A percentile compares a stretch with the other conserved stretches of the same genome.
Conservation (phyloP, 2,329 filamentous ascomycete genomes). For the Rhinocladiella similis region DNA sequence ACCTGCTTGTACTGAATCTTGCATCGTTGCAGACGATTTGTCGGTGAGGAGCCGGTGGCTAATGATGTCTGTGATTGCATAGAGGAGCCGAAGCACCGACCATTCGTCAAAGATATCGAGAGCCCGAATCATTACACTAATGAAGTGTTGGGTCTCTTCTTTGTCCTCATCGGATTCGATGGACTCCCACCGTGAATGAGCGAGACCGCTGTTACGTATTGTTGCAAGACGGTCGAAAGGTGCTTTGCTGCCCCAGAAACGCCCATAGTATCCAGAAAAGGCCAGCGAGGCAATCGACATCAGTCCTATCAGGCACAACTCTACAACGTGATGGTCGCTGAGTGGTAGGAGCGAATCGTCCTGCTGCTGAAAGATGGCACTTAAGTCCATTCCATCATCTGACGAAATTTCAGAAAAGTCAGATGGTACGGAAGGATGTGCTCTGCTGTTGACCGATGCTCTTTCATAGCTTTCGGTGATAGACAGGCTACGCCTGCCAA, state of each 20-base stretch:
- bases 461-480: constrained; percentile 6
- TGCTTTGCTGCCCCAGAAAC: constrained; percentile 6
- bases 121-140: constrained; percentile 12
- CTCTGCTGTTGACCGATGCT: neutral
- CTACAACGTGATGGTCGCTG: constrained; percentile 15
- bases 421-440: too few relatives aligned
- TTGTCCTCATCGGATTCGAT: neutral
- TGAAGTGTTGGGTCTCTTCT: neutral
- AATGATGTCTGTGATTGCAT: constrained; percentile 22
- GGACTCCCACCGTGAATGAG: constrained; percentile 18
- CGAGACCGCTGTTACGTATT: constrained; percentile 15
- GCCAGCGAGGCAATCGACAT: constrained; percentile 15
- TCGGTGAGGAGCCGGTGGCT: constrained; percentile 21
- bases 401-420: too few relatives aligned
- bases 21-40: constrained; percentile 14
- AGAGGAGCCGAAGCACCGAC: constrained; percentile 20
- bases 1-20: neutral
- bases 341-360: constrained; percentile 6
- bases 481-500: constrained; percentile 11
- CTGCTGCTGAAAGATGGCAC: neutral
- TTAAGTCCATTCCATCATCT: neutral
- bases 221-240: constrained; percentile 11
- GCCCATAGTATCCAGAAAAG: neutral
- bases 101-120: constrained; percentile 24
- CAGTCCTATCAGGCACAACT: constrained; percentile 19